Percentiles rank a stretch among this genome's conserved stretches.
Evolutionary conservation across 2,329 filamentous ascomycete genomes (phyloP).

Genomic region (Cladosporium phlei): DNA sequence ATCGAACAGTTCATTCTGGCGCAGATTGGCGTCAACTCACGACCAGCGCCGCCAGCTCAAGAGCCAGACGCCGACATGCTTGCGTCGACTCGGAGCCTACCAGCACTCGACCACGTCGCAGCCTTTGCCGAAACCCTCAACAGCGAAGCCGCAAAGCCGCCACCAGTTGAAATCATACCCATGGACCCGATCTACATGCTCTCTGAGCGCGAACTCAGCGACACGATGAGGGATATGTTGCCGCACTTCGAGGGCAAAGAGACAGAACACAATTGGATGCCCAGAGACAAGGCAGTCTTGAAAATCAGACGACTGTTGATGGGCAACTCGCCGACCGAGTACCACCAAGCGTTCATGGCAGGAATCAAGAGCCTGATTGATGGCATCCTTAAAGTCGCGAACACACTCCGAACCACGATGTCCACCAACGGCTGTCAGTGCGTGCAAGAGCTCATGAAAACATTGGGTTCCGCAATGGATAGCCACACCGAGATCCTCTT

Average conservation of each 20-base stretch:
- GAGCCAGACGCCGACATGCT: slow-evolving; percentile 22
- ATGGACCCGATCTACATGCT: slow-evolving; percentile 81
- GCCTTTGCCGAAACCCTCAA: slow-evolving; percentile 41
- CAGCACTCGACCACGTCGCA: slow-evolving; percentile 39
- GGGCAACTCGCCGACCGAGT: slow-evolving; percentile 78
- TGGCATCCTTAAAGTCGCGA: slow-evolving; percentile 80
- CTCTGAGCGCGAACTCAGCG: slow-evolving; percentile 81
- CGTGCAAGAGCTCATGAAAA: slow-evolving; percentile 76
- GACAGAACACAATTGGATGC: slow-evolving; percentile 84
- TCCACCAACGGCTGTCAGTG: slow-evolving; percentile 80
- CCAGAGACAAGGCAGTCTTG: slow-evolving; percentile 73
- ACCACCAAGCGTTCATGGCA: slow-evolving; percentile 62
- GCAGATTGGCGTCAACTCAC: slow-evolving; percentile 56
- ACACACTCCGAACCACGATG: slow-evolving; percentile 80
- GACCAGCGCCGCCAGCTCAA: slow-evolving; percentile 21
- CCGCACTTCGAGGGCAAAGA: slow-evolving; percentile 81
- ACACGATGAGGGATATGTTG: slow-evolving; percentile 76
- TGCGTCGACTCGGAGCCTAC: slow-evolving; percentile 41
- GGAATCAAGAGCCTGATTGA: slow-evolving; percentile 73
- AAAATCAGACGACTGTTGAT: slow-evolving; percentile 74
- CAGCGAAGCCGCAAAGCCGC: slow-evolving; percentile 49
- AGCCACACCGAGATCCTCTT: slow-evolving; percentile 85
- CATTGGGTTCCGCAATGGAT: slow-evolving; percentile 73
- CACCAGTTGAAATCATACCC: slow-evolving; percentile 61
- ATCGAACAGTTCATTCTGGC: slow-evolving; percentile 79